Evolutionary conservation across 208 protist species (phyloP), one percentile per base, ranked within the genome.

Genomic region (Angomonas ambiguus): DNA sequence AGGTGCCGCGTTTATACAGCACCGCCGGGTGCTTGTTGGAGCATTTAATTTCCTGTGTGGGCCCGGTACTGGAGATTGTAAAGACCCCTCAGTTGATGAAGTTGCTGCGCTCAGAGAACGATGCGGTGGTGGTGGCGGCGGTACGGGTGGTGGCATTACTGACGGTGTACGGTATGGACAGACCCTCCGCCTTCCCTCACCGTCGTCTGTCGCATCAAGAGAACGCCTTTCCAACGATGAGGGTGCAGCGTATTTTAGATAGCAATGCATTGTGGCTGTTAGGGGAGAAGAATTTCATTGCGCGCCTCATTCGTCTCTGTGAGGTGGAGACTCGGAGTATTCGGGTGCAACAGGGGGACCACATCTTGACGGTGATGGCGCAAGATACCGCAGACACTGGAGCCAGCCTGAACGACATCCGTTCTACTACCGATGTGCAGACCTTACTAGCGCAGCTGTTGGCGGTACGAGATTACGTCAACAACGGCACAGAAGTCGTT

Each of bases 221-320:
- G 51, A 71, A 58, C 20, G 58, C 92, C 24, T 42, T 72, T 16
- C 76, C 82, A 33, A 77, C 88, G 42, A 70, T 77, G 28, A 80
- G 79, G 35, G 76, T 89, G 64, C 83, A 94, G 73, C 80, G 83
- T 1, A 77, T 94, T 1, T 71, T 94, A 41, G 88, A 91, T 65
- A 91, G 83, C 71, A 94, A 94, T 62, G 83, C 89, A 55, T 76
- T 91, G 20, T 92, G 83, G 83, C 63, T 94, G 22, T 72, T 86
- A n/a, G 79, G 79, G 22, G 80, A 83, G 62, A 59, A 72, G 30
- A 70, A 70, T 6, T 61, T 94, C 16, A 68, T 90, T 5, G 53
- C 79, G 60, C 76, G 76, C 3, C 67, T 94, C 13, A 77, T 91
- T 41, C 41, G 16, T n/a, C 62, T 94, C n/a, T 84, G 79, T 67